Percentiles rank a stretch among this genome's conserved stretches.
Conservation (phyloP, 2,329 filamentous ascomycete genomes). For the Aspergillus niger region DNA sequence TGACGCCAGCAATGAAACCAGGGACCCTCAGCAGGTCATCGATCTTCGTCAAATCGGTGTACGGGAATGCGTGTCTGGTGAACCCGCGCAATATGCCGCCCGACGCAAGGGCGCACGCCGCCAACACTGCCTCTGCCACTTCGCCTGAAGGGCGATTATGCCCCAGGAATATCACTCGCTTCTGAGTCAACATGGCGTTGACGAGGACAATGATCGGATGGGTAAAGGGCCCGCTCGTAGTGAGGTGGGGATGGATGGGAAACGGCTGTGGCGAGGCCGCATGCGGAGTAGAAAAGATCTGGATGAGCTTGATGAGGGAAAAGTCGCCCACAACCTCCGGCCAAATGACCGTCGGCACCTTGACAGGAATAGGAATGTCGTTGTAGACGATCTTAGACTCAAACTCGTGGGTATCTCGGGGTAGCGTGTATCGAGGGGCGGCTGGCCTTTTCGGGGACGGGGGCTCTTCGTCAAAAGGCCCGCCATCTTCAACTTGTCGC, state of each 20-base stretch:
- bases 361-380: constrained; percentile 93
- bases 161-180: constrained; percentile 92
- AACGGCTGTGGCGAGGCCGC: constrained; percentile 83
- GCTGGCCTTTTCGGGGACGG: constrained; percentile 60
- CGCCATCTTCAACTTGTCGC: constrained; percentile 67
- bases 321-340: constrained; percentile 98
- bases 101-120: constrained; percentile 90
- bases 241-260: constrained; percentile 83
- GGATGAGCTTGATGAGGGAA: constrained; percentile 93
- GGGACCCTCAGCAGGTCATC: constrained; percentile 94
- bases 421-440: constrained; percentile 70
- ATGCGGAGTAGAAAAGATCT: constrained; percentile 85
- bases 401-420: constrained; percentile 95
- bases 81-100: constrained; percentile 92
- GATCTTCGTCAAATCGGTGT: constrained; percentile 96
- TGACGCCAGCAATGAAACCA: constrained; percentile 96
- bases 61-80: constrained; percentile 93
- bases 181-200: constrained; percentile 93
- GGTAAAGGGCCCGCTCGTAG: constrained; percentile 83
- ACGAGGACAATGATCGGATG: constrained; percentile 94
- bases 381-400: constrained; percentile 96
- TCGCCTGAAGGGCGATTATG: constrained; percentile 94
- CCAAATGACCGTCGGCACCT: constrained; percentile 89
- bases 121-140: constrained; percentile 95
- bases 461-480: constrained; percentile 35